Base-by-base conservation (phyloP, 192 early-diverging fungal genomes). In the Backusella westeae region DNA sequence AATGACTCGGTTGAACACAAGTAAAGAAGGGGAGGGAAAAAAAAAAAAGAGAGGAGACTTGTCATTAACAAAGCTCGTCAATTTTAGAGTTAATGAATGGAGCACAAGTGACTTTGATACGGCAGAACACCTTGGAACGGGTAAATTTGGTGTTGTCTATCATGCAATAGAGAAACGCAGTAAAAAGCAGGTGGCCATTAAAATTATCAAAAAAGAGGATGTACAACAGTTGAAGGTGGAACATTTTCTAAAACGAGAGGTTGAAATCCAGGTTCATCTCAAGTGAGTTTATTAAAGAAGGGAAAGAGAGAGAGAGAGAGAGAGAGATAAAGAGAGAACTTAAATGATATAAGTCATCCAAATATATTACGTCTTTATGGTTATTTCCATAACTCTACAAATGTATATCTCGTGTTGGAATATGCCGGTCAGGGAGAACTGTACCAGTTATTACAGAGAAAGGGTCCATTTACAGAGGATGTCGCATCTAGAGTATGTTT, bases 141-240 rank as follows among this genome's bases (percentile, higher is more conserved):
- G 97, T 14, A 96, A 97, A 75, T 98, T 98, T 88, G 97, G 97
- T 0, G 86, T 90, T 15, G 97, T 97, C 1, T 99, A 97, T 78
- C 77, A 94, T 29, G 97, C 97, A 19, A 85, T 91, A 41, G 97
- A 98, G 78, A 94, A 92, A 71, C 87, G 84, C 49, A 90, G 86
- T 34, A 89, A 91, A 29, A 94, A 90, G 78, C 86, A 97, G 4
- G 94, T 96, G 9, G 97, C 96, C 1, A 86, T 99, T 39, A 99
- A 99, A 77, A 88, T 96, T 10, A 69, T 99, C 67, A 90, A 91
- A 73, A 99, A 98, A 84, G 41, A 82, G 2, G 95, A 99, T 74
- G 82, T 99, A 0, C 56, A 87, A 34, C 86, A 91, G 44, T 82
- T 80, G 34, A 93, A 92, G 56, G 91, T 97, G 52, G 92, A 94